These are phyloP conservation scores for Apiospora rasikravindrae DNA, from an alignment of 2,329 filamentous ascomycete species.

Conservation along the genomic window DNA sequence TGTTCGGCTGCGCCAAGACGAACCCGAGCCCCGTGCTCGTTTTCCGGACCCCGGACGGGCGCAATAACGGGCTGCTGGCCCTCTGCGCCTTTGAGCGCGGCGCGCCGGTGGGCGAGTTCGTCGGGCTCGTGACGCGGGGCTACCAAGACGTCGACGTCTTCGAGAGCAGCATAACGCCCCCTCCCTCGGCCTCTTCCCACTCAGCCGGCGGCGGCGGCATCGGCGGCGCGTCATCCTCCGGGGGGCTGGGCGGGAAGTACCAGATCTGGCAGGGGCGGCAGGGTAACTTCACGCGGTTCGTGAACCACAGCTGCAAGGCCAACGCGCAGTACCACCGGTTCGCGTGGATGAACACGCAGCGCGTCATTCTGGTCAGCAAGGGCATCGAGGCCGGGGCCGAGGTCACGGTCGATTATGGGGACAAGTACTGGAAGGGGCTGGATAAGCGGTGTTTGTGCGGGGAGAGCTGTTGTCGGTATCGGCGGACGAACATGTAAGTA, in stretches of 20 bases:
- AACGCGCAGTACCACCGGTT: slow-evolving; percentile 63
- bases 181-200: background rate
- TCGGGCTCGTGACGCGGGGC: slow-evolving; percentile 59
- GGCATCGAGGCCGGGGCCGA: slow-evolving; percentile 58
- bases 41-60: slow-evolving; percentile 56
- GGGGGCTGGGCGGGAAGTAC: slow-evolving; percentile 40
- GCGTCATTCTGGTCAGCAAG: slow-evolving; percentile 60
- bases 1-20: slow-evolving; percentile 52
- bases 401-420: slow-evolving; percentile 63
- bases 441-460: slow-evolving; percentile 61
- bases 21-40: slow-evolving; percentile 53
- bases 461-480: slow-evolving; percentile 56
- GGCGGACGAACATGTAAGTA: background rate
- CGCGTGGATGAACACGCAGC: slow-evolving; percentile 60
- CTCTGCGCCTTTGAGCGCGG: slow-evolving; percentile 56
- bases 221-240: background rate
- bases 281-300: slow-evolving; percentile 63
- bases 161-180: slow-evolving; percentile 48
- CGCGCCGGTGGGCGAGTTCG: slow-evolving; percentile 58
- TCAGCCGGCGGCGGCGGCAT: too few relatives aligned
- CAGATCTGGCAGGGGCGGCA: slow-evolving; percentile 63
- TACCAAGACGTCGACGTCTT: slow-evolving; percentile 60
- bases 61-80: slow-evolving; percentile 59
- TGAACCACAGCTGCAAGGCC: slow-evolving; percentile 63
- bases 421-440: slow-evolving; percentile 61